Conservation (phyloP, 2,329 filamentous ascomycete species). For the Periconia macrospinosa region DNA sequence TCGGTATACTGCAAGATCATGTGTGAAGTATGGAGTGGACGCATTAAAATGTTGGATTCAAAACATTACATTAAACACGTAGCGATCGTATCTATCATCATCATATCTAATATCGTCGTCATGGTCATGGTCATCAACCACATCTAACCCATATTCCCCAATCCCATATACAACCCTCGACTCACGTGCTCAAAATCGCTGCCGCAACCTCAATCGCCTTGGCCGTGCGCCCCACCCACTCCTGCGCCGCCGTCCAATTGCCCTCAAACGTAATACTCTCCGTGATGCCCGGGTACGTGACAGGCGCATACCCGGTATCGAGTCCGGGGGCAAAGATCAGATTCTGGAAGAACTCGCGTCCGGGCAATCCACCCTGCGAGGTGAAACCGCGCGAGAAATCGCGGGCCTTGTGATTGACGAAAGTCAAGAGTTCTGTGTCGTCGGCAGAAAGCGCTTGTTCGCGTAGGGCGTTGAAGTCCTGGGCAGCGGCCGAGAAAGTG, state of each 20-base stretch:
- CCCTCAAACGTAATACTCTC: constrained; percentile 39
- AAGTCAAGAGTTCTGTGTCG: constrained; percentile 30
- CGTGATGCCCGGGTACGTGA: constrained; percentile 43
- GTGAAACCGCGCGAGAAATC: constrained; percentile 52
- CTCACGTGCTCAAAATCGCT: constrained; percentile 34
- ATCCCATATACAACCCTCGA: too few species aligned
- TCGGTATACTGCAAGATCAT: neutral
- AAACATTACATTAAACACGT: neutral
- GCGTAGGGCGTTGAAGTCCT: constrained; percentile 32
- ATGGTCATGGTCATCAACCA: too few species aligned
- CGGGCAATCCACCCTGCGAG: constrained; percentile 49
- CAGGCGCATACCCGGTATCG: constrained; percentile 43
- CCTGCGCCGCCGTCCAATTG: constrained; percentile 31
- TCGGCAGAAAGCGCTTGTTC: constrained; percentile 29
- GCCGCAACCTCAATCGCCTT: constrained; percentile 36
- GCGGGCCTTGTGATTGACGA: constrained; percentile 50
- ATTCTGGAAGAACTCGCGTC: constrained; percentile 50
- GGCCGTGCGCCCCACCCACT: constrained; percentile 41
- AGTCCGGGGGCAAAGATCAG: constrained; percentile 52
- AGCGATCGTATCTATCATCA: neutral
- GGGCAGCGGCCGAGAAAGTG: constrained; percentile 35
- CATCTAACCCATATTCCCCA: too few species aligned
- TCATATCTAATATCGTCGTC: neutral
- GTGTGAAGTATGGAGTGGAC: too few species aligned
- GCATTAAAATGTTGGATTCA: neutral